Conservation (phyloP, 2,329 filamentous ascomycete genomes). For the Pyrenophora graminea region DNA sequence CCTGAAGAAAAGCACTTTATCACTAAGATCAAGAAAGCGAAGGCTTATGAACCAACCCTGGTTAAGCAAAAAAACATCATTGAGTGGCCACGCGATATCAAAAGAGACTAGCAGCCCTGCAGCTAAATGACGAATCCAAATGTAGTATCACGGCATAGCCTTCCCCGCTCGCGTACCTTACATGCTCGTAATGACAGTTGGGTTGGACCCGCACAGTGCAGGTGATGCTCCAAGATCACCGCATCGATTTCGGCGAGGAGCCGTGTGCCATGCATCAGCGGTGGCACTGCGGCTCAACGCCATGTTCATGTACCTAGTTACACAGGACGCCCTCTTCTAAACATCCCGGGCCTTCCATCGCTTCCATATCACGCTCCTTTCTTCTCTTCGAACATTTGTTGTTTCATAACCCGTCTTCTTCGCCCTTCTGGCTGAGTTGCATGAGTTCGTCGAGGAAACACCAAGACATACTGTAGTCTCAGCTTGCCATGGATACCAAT, state of each 20-base stretch:
- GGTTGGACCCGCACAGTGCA: slow-evolving; percentile 1
- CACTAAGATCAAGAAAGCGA: background rate
- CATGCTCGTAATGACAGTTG: slow-evolving; percentile 1
- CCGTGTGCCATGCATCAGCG: slow-evolving; percentile 9
- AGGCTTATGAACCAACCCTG: background rate
- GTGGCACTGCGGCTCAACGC: slow-evolving; percentile 12
- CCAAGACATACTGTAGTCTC: slow-evolving; percentile 20
- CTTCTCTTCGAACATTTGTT: slow-evolving; percentile 8
- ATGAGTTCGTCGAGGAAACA: slow-evolving; percentile 8
- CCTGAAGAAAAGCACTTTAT: slow-evolving; percentile 5
- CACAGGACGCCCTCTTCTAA: slow-evolving; percentile 9
- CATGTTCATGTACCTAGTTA: slow-evolving; percentile 4
- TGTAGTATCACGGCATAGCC: slow-evolving; percentile 2
- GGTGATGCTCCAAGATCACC: slow-evolving; percentile 8
- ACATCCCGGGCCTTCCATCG: slow-evolving; percentile 3
- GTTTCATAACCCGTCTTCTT: slow-evolving; percentile 4
- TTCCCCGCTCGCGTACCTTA: slow-evolving; percentile 11
- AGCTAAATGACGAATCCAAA: slow-evolving; percentile 5
- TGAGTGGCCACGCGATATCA: background rate
- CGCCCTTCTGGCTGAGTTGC: slow-evolving; percentile 2
- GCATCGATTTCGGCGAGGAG: slow-evolving; percentile 14
- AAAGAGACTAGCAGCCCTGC: slow-evolving; percentile 6
- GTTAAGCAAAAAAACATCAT: background rate
- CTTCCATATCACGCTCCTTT: slow-evolving; percentile 7
- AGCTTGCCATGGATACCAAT: slow-evolving; percentile 29